Evolutionary conservation across 768 basidiomycete genomes (phyloP).

Genomic region (Tephrocybe sp.): DNA sequence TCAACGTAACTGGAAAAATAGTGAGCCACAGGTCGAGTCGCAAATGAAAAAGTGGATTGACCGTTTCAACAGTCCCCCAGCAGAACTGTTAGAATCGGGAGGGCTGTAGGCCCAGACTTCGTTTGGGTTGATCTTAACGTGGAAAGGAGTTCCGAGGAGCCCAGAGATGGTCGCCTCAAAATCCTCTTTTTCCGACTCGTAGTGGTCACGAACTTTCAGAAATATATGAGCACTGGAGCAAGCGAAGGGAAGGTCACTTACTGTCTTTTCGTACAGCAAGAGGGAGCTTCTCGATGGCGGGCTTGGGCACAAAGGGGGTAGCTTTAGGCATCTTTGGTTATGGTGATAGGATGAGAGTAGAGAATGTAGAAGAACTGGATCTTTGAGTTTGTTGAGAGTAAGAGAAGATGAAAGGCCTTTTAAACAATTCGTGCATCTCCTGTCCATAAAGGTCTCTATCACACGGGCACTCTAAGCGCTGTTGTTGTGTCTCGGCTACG

Average conservation of each 20-base stretch:
- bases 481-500: no score
- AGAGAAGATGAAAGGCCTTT: conserved; percentile 4
- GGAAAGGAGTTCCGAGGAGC: conserved; percentile 26
- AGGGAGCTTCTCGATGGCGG: conserved; percentile 22
- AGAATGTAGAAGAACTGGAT: neutral
- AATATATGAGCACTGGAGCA: neutral
- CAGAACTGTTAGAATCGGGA: conserved; percentile 19
- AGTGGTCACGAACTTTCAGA: conserved; percentile 38
- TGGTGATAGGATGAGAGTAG: neutral
- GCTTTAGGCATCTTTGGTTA: conserved; percentile 13
- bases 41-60: conserved; percentile 6
- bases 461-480: neutral
- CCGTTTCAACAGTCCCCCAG: conserved; percentile 27
- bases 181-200: conserved; percentile 33
- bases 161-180: conserved; percentile 31
- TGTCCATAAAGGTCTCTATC: neutral
- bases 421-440: conserved; percentile 1
- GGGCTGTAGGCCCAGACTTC: conserved; percentile 35
- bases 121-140: conserved; percentile 34
- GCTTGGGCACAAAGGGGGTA: conserved; percentile 17
- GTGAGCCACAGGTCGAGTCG: neutral
- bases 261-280: conserved; percentile 24
- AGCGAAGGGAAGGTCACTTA: neutral
- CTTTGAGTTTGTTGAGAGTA: neutral
- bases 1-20: conserved; percentile 31